Evolutionary conservation across 495 filamentous ascomycete genomes (phyloP).

Genomic region (Hyaloscypha bicolor): DNA sequence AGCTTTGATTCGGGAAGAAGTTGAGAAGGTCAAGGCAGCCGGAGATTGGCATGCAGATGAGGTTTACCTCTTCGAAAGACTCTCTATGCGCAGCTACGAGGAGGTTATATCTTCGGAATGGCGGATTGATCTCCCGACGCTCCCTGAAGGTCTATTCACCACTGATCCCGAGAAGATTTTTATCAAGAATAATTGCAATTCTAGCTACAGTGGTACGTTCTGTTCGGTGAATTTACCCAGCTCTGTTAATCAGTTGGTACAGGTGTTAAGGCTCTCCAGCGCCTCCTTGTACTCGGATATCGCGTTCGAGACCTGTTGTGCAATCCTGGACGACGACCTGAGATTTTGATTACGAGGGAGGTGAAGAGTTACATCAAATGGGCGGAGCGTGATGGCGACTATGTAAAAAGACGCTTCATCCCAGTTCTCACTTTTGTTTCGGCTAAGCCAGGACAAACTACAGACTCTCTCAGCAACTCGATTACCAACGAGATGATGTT

Average conservation of each 20-base stretch:
- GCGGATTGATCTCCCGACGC: constrained; percentile 60
- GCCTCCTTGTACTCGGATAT: constrained; percentile 23
- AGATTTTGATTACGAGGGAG: constrained; percentile 24
- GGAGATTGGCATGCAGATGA: constrained; percentile 54
- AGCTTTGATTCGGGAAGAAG: constrained; percentile 17
- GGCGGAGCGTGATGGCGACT: constrained; percentile 34
- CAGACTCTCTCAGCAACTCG: constrained; percentile 9
- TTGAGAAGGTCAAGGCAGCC: constrained; percentile 25
- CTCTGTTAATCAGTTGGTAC: constrained; percentile 7
- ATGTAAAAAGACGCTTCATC: constrained; percentile 21
- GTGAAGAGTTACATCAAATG: constrained; percentile 31
- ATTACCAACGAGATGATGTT: constrained; percentile 27
- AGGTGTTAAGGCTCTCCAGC: constrained; percentile 29
- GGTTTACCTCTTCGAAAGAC: constrained; percentile 53
- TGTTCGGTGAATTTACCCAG: not conserved
- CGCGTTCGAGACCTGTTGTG: constrained; percentile 23
- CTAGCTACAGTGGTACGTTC: constrained; percentile 25
- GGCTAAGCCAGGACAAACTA: constrained; percentile 13
- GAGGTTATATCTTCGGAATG: constrained; percentile 57
- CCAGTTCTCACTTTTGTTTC: constrained; percentile 26
- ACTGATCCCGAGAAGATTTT: constrained; percentile 43
- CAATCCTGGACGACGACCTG: not conserved
- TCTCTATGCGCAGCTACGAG: constrained; percentile 62
- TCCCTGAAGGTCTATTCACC: constrained; percentile 61
- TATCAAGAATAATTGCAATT: constrained; percentile 43